Percentiles rank a stretch among this genome's conserved stretches.
Evolutionary conservation across 2,329 filamentous ascomycete species (phyloP).

Genomic region (Monilinia fructicola): DNA sequence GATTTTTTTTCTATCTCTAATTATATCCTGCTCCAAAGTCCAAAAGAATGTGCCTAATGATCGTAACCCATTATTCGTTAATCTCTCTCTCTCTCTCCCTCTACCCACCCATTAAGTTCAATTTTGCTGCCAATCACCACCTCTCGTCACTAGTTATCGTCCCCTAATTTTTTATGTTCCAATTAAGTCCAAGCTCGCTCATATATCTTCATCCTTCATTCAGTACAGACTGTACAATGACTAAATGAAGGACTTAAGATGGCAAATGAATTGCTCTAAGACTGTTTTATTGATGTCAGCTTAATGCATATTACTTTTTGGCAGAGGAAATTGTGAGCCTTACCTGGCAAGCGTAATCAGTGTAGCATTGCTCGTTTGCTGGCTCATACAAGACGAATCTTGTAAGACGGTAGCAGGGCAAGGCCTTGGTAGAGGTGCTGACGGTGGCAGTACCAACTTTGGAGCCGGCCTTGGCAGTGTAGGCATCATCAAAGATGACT

Average conservation of each 20-base stretch:
- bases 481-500: constrained; percentile 9
- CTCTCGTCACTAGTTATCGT: neutral
- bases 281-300: constrained; percentile 15
- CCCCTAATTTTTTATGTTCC: neutral
- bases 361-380: constrained; percentile 16
- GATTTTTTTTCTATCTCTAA: constrained; percentile 3
- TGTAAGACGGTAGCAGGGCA: constrained; percentile 6
- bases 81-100: too few relatives aligned
- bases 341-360: constrained; percentile 21
- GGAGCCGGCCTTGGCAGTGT: neutral
- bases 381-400: constrained; percentile 24
- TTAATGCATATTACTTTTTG: neutral
- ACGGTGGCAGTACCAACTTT: constrained; percentile 8
- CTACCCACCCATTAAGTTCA: neutral
- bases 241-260: constrained; percentile 2
- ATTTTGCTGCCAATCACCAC: neutral
- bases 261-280: neutral
- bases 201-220: neutral
- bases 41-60: constrained; percentile 13
- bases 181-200: neutral
- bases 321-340: neutral
- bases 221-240: neutral
- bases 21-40: neutral
- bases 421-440: constrained; percentile 8
- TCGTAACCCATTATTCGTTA: constrained; percentile 5